Evolutionary conservation across 805 yeast genomes (phyloP), one percentile per base, ranked within the genome.

Genomic region (Tetrapisispora iriomotensis): DNA sequence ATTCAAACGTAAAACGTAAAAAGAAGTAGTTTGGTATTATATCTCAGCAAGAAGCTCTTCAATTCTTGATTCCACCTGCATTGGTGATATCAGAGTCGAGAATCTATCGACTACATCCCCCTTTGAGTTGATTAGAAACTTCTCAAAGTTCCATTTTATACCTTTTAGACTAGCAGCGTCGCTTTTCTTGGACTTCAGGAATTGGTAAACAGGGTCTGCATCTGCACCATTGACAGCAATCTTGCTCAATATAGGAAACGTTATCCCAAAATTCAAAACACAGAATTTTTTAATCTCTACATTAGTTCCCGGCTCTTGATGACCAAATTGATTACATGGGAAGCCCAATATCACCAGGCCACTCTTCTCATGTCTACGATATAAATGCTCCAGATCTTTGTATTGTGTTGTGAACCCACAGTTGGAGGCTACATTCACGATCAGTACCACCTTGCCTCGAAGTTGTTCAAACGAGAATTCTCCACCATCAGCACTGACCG

Each of bases 261-360:
- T 68, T 30, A 90, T 96, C 39, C 96, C 96, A 60, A 79, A 92
- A 68, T 85, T 87, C 53, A 77, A 32, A 32, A 74, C 63, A 62
- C 96, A 87, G 65, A 82, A 82, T 34, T 70, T 61, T 17, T 75
- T 77, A 47, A 85, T 84, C 53, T 82, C 87, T 41, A 77, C 72
- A 37, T 73, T 76, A 3, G 73, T 54, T 3, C 78, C 79, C 49
- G 92, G 80, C 20, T 88, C 84, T 67, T 92, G 82, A 50, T 74
- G 66, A 19, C 82, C 88, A 58, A 87, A 87, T 59, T 86, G 95
- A 64, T 85, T 83, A 63, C 95, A 84, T 24, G 96, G 96, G 72
- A 87, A 86, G 0, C 87, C 96, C 26, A 87, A 47, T 21, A 87
- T 69, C 33, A 65, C 75, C 19, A 88, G 66, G 1, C 84, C 94